Evolutionary conservation across 176 grass and related monocot species (phyloP), one percentile per base, ranked within the genome.

Genomic region (Bothriochloa decipiens): DNA sequence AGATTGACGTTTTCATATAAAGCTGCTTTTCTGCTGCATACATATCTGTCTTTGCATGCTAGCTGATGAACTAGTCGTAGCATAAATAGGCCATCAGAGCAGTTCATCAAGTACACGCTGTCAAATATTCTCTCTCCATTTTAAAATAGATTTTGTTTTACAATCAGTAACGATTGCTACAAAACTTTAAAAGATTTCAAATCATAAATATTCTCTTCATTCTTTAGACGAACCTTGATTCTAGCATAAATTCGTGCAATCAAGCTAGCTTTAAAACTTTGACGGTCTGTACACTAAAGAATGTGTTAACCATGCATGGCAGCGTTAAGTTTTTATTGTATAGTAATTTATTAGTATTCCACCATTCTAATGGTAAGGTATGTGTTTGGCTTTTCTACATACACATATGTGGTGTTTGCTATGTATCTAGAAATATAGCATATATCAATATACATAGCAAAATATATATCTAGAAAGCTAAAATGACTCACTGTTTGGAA

Each of bases 161-260:
- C 18, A 39, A 55, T 25, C 2, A 53, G n/a, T 6, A 1, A 63
- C 26, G 57, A 61, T 4, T 27, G 20, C 20, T 58, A 3, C 70
- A 73, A 29, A 45, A 73, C 70, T 73, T 72, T 29, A 73, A 11
- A 77, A 49, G 20, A 22, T 58, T n/a, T 58, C 53, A n/a, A 58
- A n/a, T 58, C 53, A 58, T 58, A n/a, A 58, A 58, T 22, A 58
- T 58, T 58, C 53, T 58, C 53, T 58, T n/a, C 8, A 7, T 58
- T n/a, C 20, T 58, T n/a, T 58, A n/a, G 20, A n/a, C 8, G 53
- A 58, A 58, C 20, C 53, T 58, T 58, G 53, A 58, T 58, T 58
- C 16, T 58, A n/a, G 53, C 60, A 26, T 26, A 62, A 13, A 57
- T 57, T 57, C 7, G 7, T 57, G 53, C 53, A n/a, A n/a, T 57